Evolutionary conservation across 2,329 filamentous ascomycete genomes (phyloP).

Genomic region (Penicillium sp.): DNA sequence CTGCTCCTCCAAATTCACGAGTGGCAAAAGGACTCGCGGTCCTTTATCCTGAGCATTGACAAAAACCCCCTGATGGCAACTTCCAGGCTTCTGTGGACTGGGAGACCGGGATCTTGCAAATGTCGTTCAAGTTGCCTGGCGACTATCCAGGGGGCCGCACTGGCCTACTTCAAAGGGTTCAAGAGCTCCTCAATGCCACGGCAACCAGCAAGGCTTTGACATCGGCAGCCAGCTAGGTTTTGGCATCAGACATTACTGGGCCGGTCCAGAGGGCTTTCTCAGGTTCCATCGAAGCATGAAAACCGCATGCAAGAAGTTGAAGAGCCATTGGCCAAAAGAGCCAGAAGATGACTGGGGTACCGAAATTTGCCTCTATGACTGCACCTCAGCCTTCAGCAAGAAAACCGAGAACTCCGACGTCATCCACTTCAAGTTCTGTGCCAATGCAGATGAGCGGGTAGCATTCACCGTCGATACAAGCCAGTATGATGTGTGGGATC

Average conservation of each 20-base stretch:
- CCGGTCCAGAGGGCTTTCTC: not conserved
- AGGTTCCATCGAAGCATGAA: not conserved
- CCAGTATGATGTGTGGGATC: not conserved
- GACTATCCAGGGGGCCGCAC: constrained; percentile 3
- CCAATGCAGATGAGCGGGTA: not conserved
- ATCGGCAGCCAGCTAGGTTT: not conserved
- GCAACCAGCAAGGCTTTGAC: too few relatives aligned
- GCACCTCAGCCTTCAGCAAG: not conserved
- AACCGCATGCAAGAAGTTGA: not conserved
- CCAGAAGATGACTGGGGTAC: not conserved
- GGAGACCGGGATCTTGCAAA: not conserved
- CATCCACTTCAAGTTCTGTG: not conserved
- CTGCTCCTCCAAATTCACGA: not conserved
- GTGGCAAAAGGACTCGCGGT: not conserved
- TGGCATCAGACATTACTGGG: not conserved
- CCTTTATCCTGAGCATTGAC: not conserved
- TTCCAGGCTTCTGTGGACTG: not conserved
- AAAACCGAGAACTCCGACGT: not conserved
- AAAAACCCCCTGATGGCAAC: not conserved
- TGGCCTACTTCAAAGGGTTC: not conserved
- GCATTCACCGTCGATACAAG: not conserved
- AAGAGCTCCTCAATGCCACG: not conserved
- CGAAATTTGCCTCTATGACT: not conserved
- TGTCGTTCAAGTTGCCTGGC: constrained; percentile 3
- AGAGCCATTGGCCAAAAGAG: not conserved